Percentiles rank a stretch among this genome's conserved stretches.
Conservation (phyloP, 2,329 filamentous ascomycete species). For the Ceratocystis smalleyi region DNA sequence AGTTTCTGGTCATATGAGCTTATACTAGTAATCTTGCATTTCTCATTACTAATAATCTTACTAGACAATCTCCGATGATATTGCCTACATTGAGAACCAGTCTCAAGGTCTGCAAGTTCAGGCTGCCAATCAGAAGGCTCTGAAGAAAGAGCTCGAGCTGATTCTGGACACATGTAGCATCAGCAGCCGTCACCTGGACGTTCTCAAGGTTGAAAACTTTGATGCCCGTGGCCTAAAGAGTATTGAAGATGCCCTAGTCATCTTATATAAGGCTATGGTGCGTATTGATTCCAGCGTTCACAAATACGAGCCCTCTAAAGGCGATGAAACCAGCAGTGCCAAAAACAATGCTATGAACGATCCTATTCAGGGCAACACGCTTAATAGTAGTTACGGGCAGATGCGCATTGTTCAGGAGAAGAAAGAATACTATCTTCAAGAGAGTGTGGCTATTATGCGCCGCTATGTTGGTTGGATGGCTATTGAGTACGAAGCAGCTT, state of each 20-base stretch:
- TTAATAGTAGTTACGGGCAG: conserved; percentile 62
- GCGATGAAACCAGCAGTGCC: conserved; percentile 25
- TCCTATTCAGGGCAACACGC: conserved; percentile 32
- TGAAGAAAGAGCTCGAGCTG: conserved; percentile 77
- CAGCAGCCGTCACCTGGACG: conserved; percentile 47
- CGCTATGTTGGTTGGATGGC: conserved; percentile 71
- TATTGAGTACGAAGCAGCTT: conserved; percentile 60
- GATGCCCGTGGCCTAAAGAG: conserved; percentile 59
- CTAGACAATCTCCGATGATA: conserved; percentile 84
- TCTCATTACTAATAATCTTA: neutral
- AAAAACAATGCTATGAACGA: conserved; percentile 14
- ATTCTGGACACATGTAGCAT: conserved; percentile 87
- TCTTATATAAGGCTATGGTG: conserved; percentile 79
- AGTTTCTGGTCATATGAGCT: conserved; percentile 24
- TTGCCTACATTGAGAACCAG: conserved; percentile 93
- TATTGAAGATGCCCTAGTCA: conserved; percentile 62
- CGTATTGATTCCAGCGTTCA: conserved; percentile 79
- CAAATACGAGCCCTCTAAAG: conserved; percentile 33
- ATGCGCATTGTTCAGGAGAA: conserved; percentile 94
- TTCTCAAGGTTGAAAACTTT: conserved; percentile 57
- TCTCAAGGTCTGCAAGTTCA: conserved; percentile 94
- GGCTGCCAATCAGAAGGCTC: conserved; percentile 86
- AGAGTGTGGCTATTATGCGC: conserved; percentile 61
- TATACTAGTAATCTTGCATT: neutral
- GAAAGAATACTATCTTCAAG: conserved; percentile 70